phyloP scores from a whole-genome alignment of 805 yeast genomes.

The Suhomyces sp. region DNA sequence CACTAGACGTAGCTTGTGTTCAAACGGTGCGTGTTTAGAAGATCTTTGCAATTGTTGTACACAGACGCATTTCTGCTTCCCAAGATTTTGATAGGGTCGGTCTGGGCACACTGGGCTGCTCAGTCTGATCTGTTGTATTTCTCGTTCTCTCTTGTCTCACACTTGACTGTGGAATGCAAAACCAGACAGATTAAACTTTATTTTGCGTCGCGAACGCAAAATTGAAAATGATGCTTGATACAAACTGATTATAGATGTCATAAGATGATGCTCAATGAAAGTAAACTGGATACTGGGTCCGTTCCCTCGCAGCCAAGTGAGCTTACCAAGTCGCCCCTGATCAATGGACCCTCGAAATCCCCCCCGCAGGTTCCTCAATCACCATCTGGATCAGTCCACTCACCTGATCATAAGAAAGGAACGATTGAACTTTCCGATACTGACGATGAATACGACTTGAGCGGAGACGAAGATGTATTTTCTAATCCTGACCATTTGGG shows the following conservation, averaged over 20 bases:
- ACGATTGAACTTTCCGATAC: not conserved
- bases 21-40: too few species aligned
- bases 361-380: not conserved
- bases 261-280: not conserved
- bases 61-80: not conserved
- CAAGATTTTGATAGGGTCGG: not conserved
- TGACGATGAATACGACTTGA: constrained; percentile 28
- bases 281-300: not conserved
- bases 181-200: not conserved
- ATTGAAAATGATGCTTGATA: not conserved
- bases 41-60: too few species aligned
- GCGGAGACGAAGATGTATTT: constrained; percentile 26
- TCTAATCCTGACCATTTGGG: constrained; percentile 5
- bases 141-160: not conserved
- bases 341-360: not conserved
- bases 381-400: not conserved
- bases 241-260: not conserved
- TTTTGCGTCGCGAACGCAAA: not conserved
- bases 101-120: not conserved
- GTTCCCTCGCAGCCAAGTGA: not conserved
- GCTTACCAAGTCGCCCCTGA: not conserved
- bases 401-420: not conserved
- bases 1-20: not conserved
- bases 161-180: not conserved
- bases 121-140: not conserved